A percentile compares a stretch with the other conserved stretches of the same genome.
phyloP scores from a whole-genome alignment of 179 eudicot genomes.

The Patellifolia procumbens region DNA sequence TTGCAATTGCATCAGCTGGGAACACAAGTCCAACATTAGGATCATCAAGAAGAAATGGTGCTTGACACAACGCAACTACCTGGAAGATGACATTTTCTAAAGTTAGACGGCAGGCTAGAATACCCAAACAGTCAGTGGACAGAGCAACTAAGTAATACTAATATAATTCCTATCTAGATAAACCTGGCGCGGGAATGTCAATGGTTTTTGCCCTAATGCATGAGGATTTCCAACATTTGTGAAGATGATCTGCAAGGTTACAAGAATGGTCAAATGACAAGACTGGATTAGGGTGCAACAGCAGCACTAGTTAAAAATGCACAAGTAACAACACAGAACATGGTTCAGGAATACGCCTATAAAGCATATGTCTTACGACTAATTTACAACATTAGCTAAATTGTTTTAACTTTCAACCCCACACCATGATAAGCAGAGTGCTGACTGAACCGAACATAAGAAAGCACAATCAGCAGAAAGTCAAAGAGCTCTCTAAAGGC shows the following conservation, averaged over 20 bases:
- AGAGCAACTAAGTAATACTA: neutral
- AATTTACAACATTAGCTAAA: neutral
- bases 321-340: neutral
- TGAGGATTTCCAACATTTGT: constrained; percentile 99
- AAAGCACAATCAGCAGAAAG: neutral
- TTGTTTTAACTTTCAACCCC: neutral
- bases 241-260: constrained; percentile 79
- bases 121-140: constrained; percentile 2
- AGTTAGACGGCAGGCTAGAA: constrained; percentile 5
- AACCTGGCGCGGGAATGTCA: constrained; percentile 98
- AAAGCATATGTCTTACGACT: neutral
- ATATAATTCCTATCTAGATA: neutral
- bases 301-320: neutral
- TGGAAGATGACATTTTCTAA: constrained; percentile 31
- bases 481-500: no score
- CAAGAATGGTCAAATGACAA: constrained; percentile 20
- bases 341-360: neutral
- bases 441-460: neutral
- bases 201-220: constrained; percentile 98
- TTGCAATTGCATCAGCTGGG: constrained; percentile 95
- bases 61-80: constrained; percentile 98
- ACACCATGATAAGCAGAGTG: neutral
- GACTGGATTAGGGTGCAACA: neutral
- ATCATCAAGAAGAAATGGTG: constrained; percentile 97
- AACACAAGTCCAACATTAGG: constrained; percentile 92